Percentiles rank a stretch among this genome's conserved stretches.
phyloP scores from a whole-genome alignment of 345 rosid genomes.

The Salix dunnii region DNA sequence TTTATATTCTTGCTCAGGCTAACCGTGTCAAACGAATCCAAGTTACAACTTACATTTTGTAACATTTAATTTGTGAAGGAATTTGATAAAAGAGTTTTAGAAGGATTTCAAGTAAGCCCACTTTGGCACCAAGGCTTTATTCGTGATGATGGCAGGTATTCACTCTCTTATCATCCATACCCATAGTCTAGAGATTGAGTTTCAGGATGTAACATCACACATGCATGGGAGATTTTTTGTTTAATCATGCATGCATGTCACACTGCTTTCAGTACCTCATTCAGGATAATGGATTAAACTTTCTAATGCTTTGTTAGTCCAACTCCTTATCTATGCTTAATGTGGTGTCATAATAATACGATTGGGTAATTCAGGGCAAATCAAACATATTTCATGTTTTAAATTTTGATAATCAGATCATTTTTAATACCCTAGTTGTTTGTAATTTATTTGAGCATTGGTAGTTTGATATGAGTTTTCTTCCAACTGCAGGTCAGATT shows the following conservation, averaged over 20 bases:
- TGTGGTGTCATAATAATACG: no score
- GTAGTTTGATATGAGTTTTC: conserved; percentile 7
- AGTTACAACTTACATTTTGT: conserved; percentile 4
- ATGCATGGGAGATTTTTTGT: background rate
- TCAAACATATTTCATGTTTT: background rate
- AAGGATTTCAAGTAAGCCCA: conserved; percentile 96
- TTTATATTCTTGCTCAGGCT: background rate
- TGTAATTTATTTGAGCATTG: background rate
- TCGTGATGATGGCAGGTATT: conserved; percentile 69
- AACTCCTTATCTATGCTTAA: background rate
- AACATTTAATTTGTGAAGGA: conserved; percentile 47
- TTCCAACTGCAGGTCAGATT: conserved; percentile 57
- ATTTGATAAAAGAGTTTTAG: conserved; percentile 57
- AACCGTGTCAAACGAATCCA: background rate
- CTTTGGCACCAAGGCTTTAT: conserved; percentile 95
- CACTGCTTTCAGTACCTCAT: background rate
- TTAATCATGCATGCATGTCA: background rate
- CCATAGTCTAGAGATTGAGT: conserved; percentile 4
- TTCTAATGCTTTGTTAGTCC: background rate
- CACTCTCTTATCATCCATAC: background rate
- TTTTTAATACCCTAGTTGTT: background rate
- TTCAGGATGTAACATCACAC: background rate
- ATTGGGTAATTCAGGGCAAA: no score
- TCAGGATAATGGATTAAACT: background rate
- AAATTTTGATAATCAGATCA: background rate